Evolutionary conservation across 2,329 filamentous ascomycete genomes (phyloP).

Genomic region (Exophiala sp.): DNA sequence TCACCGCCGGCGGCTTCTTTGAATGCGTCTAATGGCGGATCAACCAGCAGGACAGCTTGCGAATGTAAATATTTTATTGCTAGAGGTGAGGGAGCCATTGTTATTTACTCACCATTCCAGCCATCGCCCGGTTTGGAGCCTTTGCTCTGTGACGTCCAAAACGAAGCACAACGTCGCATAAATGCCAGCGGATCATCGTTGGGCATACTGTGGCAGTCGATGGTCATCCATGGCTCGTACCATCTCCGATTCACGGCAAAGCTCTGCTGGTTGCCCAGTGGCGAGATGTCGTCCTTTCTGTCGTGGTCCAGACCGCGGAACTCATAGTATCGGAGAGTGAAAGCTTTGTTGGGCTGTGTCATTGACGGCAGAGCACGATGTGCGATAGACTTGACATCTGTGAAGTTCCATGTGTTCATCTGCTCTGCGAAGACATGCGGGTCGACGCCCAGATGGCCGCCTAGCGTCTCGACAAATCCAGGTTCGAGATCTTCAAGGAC

Average conservation of each 20-base stretch:
- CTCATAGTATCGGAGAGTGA: constrained; percentile 3
- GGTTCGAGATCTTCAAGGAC: constrained; percentile 3
- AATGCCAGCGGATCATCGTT: background rate
- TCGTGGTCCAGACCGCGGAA: background rate
- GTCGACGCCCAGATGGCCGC: background rate
- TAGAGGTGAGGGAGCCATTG: background rate
- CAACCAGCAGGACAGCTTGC: background rate
- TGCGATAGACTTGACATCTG: constrained; percentile 1
- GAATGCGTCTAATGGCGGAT: background rate
- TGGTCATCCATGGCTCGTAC: background rate
- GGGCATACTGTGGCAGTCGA: constrained; percentile 1
- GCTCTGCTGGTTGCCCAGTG: background rate
- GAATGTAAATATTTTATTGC: background rate
- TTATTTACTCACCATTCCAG: background rate
- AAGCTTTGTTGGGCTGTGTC: background rate
- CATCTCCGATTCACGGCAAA: background rate
- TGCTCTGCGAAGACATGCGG: constrained; percentile 1
- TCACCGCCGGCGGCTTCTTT: background rate
- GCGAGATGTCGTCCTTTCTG: background rate
- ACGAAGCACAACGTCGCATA: background rate
- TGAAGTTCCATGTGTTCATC: constrained; percentile 3
- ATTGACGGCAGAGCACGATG: background rate
- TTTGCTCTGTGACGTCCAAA: constrained; percentile 2
- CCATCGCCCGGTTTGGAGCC: background rate
- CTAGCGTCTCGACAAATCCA: background rate